phyloP scores from a whole-genome alignment of 306 rosid genomes.

The Prunus mira region DNA sequence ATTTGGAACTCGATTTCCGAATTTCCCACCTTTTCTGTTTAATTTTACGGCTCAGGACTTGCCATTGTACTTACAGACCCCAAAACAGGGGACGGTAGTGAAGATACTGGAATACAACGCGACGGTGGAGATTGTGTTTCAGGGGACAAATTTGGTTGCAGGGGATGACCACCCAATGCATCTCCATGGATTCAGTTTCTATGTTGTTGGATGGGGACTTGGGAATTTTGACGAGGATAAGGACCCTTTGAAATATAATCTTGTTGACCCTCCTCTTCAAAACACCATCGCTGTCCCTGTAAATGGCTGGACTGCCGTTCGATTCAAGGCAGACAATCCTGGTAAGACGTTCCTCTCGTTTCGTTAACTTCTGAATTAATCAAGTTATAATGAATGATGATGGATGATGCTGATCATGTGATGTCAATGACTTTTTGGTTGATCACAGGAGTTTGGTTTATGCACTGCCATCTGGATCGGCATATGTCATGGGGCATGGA shows the following conservation, averaged over 20 bases:
- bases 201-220: slow-evolving; percentile 21
- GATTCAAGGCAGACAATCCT: slow-evolving; percentile 34
- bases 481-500: slow-evolving; percentile 38
- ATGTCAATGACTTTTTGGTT: neutral
- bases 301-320: slow-evolving; percentile 25
- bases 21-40: slow-evolving; percentile 18
- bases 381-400: too few species aligned
- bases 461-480: slow-evolving; percentile 29
- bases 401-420: neutral
- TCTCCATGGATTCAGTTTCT: slow-evolving; percentile 34
- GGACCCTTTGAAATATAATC: slow-evolving; percentile 27
- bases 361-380: too few species aligned
- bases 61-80: slow-evolving; percentile 17
- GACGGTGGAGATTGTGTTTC: slow-evolving; percentile 27
- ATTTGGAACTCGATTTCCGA: slow-evolving; percentile 22
- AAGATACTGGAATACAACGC: slow-evolving; percentile 26
- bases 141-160: slow-evolving; percentile 26
- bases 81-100: slow-evolving; percentile 21
- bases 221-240: slow-evolving; percentile 29
- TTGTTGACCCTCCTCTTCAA: slow-evolving; percentile 30
- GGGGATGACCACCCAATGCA: slow-evolving; percentile 36
- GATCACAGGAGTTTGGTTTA: slow-evolving; percentile 27
- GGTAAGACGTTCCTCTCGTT: neutral
- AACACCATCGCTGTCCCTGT: slow-evolving; percentile 31
- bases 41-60: slow-evolving; percentile 17